Base-by-base conservation (phyloP, 2,329 filamentous ascomycete species). In the Cytospora leucostoma region DNA sequence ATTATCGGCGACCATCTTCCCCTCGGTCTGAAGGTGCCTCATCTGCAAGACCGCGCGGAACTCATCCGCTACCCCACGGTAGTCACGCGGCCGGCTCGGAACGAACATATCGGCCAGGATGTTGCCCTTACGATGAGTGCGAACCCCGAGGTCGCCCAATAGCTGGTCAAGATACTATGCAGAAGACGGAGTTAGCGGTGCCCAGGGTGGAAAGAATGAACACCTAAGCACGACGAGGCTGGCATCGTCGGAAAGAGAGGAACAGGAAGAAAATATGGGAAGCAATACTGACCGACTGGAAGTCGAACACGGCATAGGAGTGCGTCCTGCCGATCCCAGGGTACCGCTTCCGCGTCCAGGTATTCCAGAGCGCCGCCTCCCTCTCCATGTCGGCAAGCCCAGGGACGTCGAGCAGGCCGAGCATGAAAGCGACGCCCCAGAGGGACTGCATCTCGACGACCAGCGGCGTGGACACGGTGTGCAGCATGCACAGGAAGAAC, bases 371-470 rank as follows among this genome's bases (percentile, higher is more conserved):
- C 3, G 56, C 56, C n/a, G 21, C 44, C 33, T 58, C 56, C 2
- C 17, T 7, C 27, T 49, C 56, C 56, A 58, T 58, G 69, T 72
- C 34, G 76, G 72, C 62, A 87, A 68, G 13, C 7, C 11, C 10
- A 2, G 56, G 56, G 13, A 35, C 6, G 44, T 49, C 40, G 4
- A 88, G 71, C 21, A 76, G 72, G n/a, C 75, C 78, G 27, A 79
- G 74, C 33, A 90, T 78, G 67, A 84, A 89, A 0, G 85, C 85
- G 0, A 81, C 75, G 27, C 86, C 77, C 83, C 83, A 85, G 3
- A 86, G 74, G 2, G 79, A 81, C 59, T 82, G 78, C 2, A 79
- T 68, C 59, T 83, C 80, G 15, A 17, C 15, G 17, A 58, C 56
- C 7, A 80, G 75, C 4, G 79, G 69, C 34, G 79, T 67, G 21